phyloP scores from a whole-genome alignment of 176 grass and related monocot genomes.

The Zea luxurians region DNA sequence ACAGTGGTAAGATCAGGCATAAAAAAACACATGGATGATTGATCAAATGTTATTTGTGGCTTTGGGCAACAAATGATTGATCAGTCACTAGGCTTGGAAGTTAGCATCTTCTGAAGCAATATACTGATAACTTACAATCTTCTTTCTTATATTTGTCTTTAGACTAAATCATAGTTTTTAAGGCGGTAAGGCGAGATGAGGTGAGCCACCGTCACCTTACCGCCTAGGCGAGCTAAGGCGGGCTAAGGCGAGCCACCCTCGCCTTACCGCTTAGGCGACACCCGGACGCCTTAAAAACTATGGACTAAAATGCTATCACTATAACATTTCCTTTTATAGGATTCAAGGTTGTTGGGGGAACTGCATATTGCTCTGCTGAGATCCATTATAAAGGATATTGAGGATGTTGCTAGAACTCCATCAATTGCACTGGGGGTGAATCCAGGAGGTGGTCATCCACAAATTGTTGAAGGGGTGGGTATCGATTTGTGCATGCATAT shows the following conservation, averaged over 20 bases:
- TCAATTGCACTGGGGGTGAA: slow-evolving; percentile 64
- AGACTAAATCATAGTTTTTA: neutral
- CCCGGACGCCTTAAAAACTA: too few species aligned
- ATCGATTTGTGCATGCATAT: neutral
- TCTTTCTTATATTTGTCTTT: slow-evolving; percentile 3
- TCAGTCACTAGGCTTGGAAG: neutral
- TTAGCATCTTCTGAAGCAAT: slow-evolving; percentile 15
- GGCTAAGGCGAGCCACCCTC: too few species aligned
- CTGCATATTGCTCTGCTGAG: slow-evolving; percentile 83
- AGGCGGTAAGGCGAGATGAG: too few species aligned
- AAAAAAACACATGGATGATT: neutral
- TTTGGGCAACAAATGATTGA: slow-evolving; percentile 8
- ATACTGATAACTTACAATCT: neutral
- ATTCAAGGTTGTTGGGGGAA: slow-evolving; percentile 87
- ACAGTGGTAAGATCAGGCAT: slow-evolving; percentile 10
- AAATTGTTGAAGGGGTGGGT: slow-evolving; percentile 87
- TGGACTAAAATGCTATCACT: neutral
- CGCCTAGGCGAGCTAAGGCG: too few species aligned
- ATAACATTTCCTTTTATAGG: slow-evolving; percentile 48
- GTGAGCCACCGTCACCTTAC: too few species aligned
- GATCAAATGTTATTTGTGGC: slow-evolving; percentile 12
- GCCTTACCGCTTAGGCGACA: too few species aligned
- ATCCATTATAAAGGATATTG: slow-evolving; percentile 95
- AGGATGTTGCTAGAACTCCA: slow-evolving; percentile 74
- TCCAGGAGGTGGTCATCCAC: slow-evolving; percentile 81